Base-by-base conservation (phyloP, 192 early-diverging fungal species). In the Gryganskiella cystojenkinii region DNA sequence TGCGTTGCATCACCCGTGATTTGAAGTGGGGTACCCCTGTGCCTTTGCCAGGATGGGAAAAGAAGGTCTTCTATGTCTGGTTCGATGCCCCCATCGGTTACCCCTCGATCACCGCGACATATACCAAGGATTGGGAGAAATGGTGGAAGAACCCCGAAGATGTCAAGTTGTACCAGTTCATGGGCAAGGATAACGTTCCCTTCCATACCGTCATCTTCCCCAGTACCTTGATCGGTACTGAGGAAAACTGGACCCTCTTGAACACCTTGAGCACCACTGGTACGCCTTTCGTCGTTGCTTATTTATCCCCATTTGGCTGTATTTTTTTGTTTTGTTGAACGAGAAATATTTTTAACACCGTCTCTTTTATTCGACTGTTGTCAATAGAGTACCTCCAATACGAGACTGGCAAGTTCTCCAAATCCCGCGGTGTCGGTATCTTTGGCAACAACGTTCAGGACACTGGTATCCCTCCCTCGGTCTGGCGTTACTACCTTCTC, bases 171-270 rank as follows among this genome's bases (percentile, higher is more conserved):
- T 99, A 94, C 86, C 97, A 99, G 86, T 99, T 99, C 79, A 98
- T 99, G 97, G 98, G 98, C 70, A 99, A 99, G 85, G 98, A 99
- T 81, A 99, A 99, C 61, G 96, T 99, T 20, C 96, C 95, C 43
- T 99, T 99, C 91, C 98, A 99, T 79, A 94, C 97, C 2, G 94
- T 99, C 42, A 88, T 99, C 52, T 99, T 99, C 92, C 98, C 98
- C 33, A 92, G 88, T 58, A 82, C 91, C 22, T 81, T 97, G 85
- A 83, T 96, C 20, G 96, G 92, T 60, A 92, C 96, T 4, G 87
- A 87, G 34, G 97, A 99, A 43, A 63, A 90, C 30, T 99, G 95
- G 93, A 99, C 96, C 13, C 60, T 96, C 27, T 84, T 98, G 58
- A 90, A 99, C 84, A 95, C 95, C 78, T 85, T 99, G 54, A 92